Evolutionary conservation across 2,329 filamentous ascomycete genomes (phyloP), one percentile per base, ranked within the genome.

Genomic region (Aureobasidium sp.): DNA sequence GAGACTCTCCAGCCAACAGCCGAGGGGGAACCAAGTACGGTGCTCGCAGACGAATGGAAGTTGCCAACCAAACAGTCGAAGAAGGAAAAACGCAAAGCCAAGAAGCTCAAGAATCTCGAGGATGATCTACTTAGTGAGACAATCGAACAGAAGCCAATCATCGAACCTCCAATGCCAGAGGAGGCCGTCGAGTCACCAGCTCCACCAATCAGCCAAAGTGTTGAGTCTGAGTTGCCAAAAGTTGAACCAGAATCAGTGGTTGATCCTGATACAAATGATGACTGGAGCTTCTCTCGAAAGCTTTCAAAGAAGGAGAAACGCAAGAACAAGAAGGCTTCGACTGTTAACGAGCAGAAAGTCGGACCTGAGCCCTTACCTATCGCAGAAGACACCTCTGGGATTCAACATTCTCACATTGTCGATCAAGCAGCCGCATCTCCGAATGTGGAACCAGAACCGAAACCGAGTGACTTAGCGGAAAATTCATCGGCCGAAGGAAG

Each of bases 251-350:
- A 39, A n/a, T 3, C 43, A 7, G 15, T 29, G n/a, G 2, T 34
- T 5, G 20, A 48, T 4, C 32, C 55, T 29, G 32, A 9, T 17
- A 8, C 27, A 12, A 17, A 34, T 9, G 46, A 52, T 20, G 36
- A 51, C 10, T 51, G 36, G 59, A 29, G 13, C 15, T 44, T 53
- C 24, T 41, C 46, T 24, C 52, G 36, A 12, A 59, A 59, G 24
- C 55, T 34, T 4, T 48, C 55, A 10, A 66, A 67, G 64, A 68
- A 69, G 51, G 65, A 65, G 29, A 69, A 69, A 61, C 69, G 70
- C 53, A 65, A 67, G 46, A 63, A 66, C 43, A 63, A 68, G 65
- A 61, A 66, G 48, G 37, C 53, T 13, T 10, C 27, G 13, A 15
- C 51, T 9, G 13, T 34, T 26, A 32, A 47, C 15, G 55, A 27